phyloP scores from a whole-genome alignment of 176 grass and related monocot genomes.

The Phoenix dactylifera region DNA sequence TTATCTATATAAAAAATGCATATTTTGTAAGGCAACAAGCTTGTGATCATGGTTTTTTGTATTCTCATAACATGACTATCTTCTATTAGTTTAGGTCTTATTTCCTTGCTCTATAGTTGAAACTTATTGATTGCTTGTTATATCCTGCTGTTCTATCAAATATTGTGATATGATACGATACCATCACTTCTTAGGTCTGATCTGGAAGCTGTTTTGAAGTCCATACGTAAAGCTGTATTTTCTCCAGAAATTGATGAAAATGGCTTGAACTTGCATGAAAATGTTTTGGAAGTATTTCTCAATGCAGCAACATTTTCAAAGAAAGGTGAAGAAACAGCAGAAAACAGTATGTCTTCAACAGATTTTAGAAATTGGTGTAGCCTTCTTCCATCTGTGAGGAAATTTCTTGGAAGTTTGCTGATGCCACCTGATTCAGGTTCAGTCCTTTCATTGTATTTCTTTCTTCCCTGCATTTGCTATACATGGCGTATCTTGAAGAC shows the following conservation, averaged over 20 bases:
- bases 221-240: conserved; percentile 70
- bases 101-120: too few species aligned
- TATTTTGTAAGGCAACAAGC: too few species aligned
- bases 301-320: conserved; percentile 64
- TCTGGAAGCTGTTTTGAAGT: conserved; percentile 60
- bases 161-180: not conserved
- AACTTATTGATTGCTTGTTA: too few species aligned
- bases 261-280: conserved; percentile 19
- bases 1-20: too few species aligned
- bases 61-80: too few species aligned
- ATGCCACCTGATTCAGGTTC: conserved; percentile 65
- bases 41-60: too few species aligned
- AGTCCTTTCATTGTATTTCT: not conserved
- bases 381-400: conserved; percentile 60
- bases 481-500: too few species aligned
- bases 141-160: not conserved
- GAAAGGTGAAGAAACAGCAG: conserved; percentile 30
- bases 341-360: conserved; percentile 54
- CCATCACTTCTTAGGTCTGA: conserved; percentile 58
- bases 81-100: too few species aligned
- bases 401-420: conserved; percentile 79
- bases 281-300: conserved; percentile 48
- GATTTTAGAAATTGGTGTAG: conserved; percentile 79
- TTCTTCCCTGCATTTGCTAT: not conserved
- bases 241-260: conserved; percentile 29